Percentiles rank a stretch among this genome's conserved stretches.
phyloP scores from a whole-genome alignment of 495 filamentous ascomycete genomes.

The Hypoxylon trugodes region DNA sequence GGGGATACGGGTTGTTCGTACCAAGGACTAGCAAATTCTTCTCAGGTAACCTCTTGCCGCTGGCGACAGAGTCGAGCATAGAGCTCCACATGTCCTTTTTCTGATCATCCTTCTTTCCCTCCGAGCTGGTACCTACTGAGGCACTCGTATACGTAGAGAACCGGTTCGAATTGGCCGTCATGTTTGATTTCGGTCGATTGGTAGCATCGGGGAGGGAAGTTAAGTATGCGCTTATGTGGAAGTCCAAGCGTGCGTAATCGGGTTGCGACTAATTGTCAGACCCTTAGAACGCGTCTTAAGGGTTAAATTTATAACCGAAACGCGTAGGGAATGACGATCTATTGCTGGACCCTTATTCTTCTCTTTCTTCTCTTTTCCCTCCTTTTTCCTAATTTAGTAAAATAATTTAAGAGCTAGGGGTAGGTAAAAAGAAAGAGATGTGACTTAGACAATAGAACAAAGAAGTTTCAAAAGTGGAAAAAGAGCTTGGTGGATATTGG shows the following conservation, averaged over 20 bases:
- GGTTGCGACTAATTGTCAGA: constrained; percentile 29
- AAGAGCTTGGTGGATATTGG: neutral
- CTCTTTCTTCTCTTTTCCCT: neutral
- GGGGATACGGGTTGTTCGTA: constrained; percentile 48
- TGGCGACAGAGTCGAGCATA: constrained; percentile 89
- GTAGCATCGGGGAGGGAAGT: constrained; percentile 37
- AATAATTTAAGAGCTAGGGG: constrained; percentile 12
- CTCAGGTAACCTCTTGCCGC: constrained; percentile 88
- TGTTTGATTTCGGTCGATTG: constrained; percentile 42
- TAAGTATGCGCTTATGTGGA: constrained; percentile 8
- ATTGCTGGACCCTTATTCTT: constrained; percentile 1
- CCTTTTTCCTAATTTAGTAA: constrained; percentile 13
- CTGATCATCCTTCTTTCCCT: constrained; percentile 68
- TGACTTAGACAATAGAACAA: constrained; percentile 3
- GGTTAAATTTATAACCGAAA: constrained; percentile 9
- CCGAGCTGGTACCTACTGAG: constrained; percentile 52
- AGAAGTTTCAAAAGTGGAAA: constrained; percentile 12
- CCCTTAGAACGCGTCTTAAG: constrained; percentile 41
- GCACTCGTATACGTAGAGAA: constrained; percentile 61
- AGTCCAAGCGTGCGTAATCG: constrained; percentile 5
- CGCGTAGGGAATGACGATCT: constrained; percentile 36
- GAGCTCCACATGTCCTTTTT: constrained; percentile 95
- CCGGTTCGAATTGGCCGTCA: constrained; percentile 66
- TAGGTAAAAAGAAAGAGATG: neutral
- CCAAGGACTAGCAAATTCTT: constrained; percentile 90